A percentile compares a stretch with the other conserved stretches of the same genome.
phyloP scores from a whole-genome alignment of 2,329 filamentous ascomycete species.

The Cercospora brassicicola region DNA sequence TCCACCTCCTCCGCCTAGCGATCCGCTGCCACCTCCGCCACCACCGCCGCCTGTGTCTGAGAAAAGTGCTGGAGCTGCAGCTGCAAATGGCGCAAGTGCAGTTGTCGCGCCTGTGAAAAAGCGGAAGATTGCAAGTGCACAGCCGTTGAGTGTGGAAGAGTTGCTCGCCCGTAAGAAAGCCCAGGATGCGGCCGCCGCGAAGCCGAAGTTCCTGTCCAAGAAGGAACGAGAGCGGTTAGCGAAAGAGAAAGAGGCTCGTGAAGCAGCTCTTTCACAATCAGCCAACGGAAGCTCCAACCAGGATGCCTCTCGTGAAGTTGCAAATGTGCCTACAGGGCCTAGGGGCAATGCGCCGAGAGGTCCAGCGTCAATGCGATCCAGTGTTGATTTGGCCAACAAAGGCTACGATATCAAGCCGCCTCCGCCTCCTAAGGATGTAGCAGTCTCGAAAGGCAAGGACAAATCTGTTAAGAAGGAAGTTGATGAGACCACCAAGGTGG shows the following conservation, averaged over 20 bases:
- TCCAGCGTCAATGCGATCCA: slow-evolving; percentile 64
- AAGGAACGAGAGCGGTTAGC: slow-evolving; percentile 78
- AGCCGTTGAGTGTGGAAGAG: slow-evolving; percentile 79
- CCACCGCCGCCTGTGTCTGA: slow-evolving; percentile 5
- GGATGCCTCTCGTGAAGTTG: slow-evolving; percentile 3
- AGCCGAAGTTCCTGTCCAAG: slow-evolving; percentile 85
- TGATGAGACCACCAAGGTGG: slow-evolving; percentile 63
- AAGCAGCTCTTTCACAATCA: slow-evolving; percentile 63
- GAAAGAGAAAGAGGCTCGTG: slow-evolving; percentile 67
- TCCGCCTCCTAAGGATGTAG: slow-evolving; percentile 48
- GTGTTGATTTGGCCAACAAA: slow-evolving; percentile 45
- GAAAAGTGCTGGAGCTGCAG: neutral
- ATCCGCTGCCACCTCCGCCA: neutral
- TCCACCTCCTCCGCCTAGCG: slow-evolving; percentile 1
- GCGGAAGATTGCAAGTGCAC: slow-evolving; percentile 52
- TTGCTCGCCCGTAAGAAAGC: slow-evolving; percentile 82
- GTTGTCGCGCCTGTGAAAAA: slow-evolving; percentile 32
- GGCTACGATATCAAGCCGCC: slow-evolving; percentile 55
- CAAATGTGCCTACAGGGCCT: slow-evolving; percentile 3
- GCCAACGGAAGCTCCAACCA: slow-evolving; percentile 41
- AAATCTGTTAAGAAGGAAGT: slow-evolving; percentile 44
- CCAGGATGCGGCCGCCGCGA: slow-evolving; percentile 77
- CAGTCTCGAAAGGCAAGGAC: slow-evolving; percentile 41
- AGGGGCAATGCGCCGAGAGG: slow-evolving; percentile 59
- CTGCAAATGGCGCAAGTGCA: neutral